These are phyloP conservation scores for Pyrrhoderma lamaoense DNA, from an alignment of 1,284 basidiomycete genomes.

Conservation along the genomic window DNA sequence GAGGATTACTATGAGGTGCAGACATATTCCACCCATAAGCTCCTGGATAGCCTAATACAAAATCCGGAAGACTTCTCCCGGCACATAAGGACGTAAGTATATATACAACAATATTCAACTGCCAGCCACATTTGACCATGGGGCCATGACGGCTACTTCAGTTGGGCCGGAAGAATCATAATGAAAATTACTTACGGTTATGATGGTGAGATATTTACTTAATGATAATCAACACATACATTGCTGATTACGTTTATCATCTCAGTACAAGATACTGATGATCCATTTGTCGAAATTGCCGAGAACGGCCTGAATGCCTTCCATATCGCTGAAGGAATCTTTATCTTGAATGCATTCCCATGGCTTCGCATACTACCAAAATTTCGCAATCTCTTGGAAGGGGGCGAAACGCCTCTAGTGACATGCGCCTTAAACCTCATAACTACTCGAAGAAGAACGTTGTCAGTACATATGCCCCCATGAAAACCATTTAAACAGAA, in stretches of 20 bases:
- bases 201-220: conserved; percentile 3
- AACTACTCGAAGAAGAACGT: conserved; percentile 9
- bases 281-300: conserved; percentile 33
- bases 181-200: conserved; percentile 16
- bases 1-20: conserved; percentile 21
- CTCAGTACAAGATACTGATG: conserved; percentile 21
- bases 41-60: conserved; percentile 21
- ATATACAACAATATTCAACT: too few relatives aligned
- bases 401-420: conserved; percentile 7
- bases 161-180: conserved; percentile 8
- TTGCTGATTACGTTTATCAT: neutral
- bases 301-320: conserved; percentile 37
- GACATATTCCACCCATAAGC: conserved; percentile 19
- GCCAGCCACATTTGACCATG: too few relatives aligned
- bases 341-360: conserved; percentile 11
- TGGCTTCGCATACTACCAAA: conserved; percentile 9
- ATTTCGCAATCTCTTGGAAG: conserved; percentile 15
- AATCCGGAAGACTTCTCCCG: conserved; percentile 22
- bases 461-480: neutral
- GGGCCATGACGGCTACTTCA: too few relatives aligned
- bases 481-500: too few relatives aligned
- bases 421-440: conserved; percentile 10
- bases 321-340: conserved; percentile 4
- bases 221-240: neutral
- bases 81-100: conserved; percentile 22